Percentiles rank a stretch among this genome's conserved stretches.
Evolutionary conservation across 2,329 filamentous ascomycete genomes (phyloP).

Genomic region (Trichophyton rubrum): DNA sequence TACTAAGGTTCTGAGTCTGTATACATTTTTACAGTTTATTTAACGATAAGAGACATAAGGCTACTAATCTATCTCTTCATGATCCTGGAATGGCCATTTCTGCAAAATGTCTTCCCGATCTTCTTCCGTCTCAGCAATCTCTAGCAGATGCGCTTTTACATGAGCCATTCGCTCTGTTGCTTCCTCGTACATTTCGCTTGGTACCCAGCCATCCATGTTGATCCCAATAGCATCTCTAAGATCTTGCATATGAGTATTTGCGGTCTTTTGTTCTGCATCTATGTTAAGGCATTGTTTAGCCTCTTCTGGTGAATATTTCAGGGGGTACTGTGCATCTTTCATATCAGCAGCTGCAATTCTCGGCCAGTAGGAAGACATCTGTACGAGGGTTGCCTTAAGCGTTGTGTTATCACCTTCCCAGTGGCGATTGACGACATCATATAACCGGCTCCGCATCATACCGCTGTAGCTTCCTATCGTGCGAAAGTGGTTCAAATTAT

Average conservation of each 20-base stretch:
- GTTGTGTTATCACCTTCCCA: slow-evolving; percentile 19
- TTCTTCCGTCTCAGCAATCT: slow-evolving; percentile 13
- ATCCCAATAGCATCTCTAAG: slow-evolving; percentile 15
- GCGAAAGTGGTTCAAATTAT: slow-evolving; percentile 15
- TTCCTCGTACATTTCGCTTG: slow-evolving; percentile 16
- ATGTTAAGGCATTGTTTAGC: slow-evolving; percentile 12
- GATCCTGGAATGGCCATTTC: slow-evolving; percentile 15
- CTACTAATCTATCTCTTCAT: slow-evolving; percentile 7
- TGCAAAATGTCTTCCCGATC: slow-evolving; percentile 8
- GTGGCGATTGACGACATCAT: slow-evolving; percentile 12
- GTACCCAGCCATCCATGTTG: slow-evolving; percentile 17
- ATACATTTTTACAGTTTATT: neutral
- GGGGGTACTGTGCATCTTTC: slow-evolving; percentile 8
- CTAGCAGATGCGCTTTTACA: slow-evolving; percentile 15
- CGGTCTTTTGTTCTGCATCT: slow-evolving; percentile 13
- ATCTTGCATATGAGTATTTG: slow-evolving; percentile 15
- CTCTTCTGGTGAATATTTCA: slow-evolving; percentile 12
- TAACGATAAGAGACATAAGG: neutral
- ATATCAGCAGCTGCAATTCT: slow-evolving; percentile 1
- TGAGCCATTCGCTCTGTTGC: slow-evolving; percentile 11
- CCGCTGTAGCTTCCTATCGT: slow-evolving; percentile 12
- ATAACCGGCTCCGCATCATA: slow-evolving; percentile 14
- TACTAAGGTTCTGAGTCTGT: no score
- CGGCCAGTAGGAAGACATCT: slow-evolving; percentile 13
- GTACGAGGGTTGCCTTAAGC: slow-evolving; percentile 18